Evolutionary conservation across 148 eudicot species (phyloP), one percentile per base, ranked within the genome.

Genomic region (Vaccinium corymbosum): DNA sequence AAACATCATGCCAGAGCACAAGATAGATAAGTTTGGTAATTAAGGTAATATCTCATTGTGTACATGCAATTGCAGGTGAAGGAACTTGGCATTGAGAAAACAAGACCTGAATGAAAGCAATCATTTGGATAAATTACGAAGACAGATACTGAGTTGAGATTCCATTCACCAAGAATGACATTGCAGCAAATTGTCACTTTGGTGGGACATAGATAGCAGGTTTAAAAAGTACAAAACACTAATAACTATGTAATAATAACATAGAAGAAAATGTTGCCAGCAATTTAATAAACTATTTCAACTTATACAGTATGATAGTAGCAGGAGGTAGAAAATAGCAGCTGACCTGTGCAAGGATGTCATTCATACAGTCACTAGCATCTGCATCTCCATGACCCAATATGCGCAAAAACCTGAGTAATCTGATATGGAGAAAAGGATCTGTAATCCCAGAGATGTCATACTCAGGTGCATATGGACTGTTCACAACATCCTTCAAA

Each of bases 351-450:
- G 99, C 99, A 87, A 97, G 99, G 81, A 97, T 89, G 84, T 97
- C 99, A 89, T 92, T 97, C 99, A 97, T 97, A 84, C 87, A 80
- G 83, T 97, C 99, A 88, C 99, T 97, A 80, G 97, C 97, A 86
- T 97, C 98, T 77, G 94, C 94, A 87, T 97, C 98, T 86, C 98
- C 99, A 35, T 93, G 93, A 78, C 99, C 99, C 91, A 97, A 85
- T 77, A 93, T 90, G 80, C 93, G 83, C 92, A 97, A 89, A 82
- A 97, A 91, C 85, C 88, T 93, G 74, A 97, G 91, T 81, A 97
- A 86, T 89, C 98, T 91, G 83, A 95, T 94, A 71, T 97, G 98
- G 57, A 97, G 99, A 87, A 94, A 97, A 78, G 99, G 99, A 82
- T 97, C 99, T 22, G 98, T 78, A 81, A 97, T 95, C 85, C 99